A percentile compares a stretch with the other conserved stretches of the same genome.
These are phyloP conservation scores for Danielozyma ontarioensis DNA, from an alignment of 805 yeast species.

Conservation along the genomic window DNA sequence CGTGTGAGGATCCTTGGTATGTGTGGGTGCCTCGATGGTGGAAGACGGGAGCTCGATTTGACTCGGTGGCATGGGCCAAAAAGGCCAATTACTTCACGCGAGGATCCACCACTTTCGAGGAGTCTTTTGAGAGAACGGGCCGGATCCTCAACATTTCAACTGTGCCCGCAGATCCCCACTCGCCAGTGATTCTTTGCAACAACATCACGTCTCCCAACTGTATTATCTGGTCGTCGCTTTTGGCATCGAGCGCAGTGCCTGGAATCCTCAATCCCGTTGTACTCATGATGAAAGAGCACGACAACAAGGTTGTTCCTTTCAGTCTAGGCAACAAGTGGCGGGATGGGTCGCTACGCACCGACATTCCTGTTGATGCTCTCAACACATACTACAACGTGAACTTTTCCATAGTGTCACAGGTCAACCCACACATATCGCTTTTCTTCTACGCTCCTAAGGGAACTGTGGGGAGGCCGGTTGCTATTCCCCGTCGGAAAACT, in stretches of 20 bases:
- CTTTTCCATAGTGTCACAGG: slow-evolving; percentile 74
- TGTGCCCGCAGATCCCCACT: slow-evolving; percentile 77
- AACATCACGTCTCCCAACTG: slow-evolving; percentile 75
- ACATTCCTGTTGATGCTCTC: slow-evolving; percentile 68
- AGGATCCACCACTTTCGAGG: slow-evolving; percentile 69
- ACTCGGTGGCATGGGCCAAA: slow-evolving; percentile 68
- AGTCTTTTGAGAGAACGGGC: slow-evolving; percentile 65
- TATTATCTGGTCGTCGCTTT: slow-evolving; percentile 71
- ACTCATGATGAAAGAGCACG: slow-evolving; percentile 57
- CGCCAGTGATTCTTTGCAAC: slow-evolving; percentile 75
- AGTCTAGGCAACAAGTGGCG: slow-evolving; percentile 73
- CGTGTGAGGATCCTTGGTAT: slow-evolving; percentile 59
- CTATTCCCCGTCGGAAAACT: slow-evolving; percentile 42
- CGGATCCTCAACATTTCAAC: slow-evolving; percentile 67
- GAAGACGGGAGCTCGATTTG: slow-evolving; percentile 75
- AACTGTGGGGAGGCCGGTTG: slow-evolving; percentile 74
- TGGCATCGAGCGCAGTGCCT: slow-evolving; percentile 81
- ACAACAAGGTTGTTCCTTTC: slow-evolving; percentile 50
- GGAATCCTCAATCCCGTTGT: slow-evolving; percentile 78
- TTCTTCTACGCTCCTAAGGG: slow-evolving; percentile 78
- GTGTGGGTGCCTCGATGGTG: slow-evolving; percentile 63
- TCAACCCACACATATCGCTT: slow-evolving; percentile 73
- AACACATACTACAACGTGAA: slow-evolving; percentile 73
- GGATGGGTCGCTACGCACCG: slow-evolving; percentile 76
- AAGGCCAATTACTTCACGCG: slow-evolving; percentile 64